Percentiles rank a stretch among this genome's conserved stretches.
phyloP scores from a whole-genome alignment of 257 asterid genomes.

The Misopates orontium region DNA sequence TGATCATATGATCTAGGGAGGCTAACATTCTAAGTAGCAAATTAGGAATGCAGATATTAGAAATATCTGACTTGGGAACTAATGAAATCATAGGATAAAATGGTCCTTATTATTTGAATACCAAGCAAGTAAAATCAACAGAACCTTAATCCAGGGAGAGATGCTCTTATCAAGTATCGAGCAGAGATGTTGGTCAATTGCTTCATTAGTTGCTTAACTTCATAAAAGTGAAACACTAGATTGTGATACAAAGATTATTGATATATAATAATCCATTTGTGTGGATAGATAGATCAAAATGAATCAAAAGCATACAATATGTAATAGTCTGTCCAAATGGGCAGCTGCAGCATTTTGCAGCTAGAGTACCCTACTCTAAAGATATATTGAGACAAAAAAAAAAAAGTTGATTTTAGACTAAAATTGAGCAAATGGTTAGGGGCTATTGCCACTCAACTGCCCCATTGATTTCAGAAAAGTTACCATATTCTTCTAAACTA shows the following conservation, averaged over 20 bases:
- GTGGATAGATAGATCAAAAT: not conserved
- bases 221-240: not conserved
- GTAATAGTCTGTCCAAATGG: not conserved
- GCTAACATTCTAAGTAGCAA: not conserved
- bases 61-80: not conserved
- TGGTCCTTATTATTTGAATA: not conserved
- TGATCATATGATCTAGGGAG: not conserved
- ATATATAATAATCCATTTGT: not conserved
- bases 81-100: not conserved
- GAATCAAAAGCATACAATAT: not conserved
- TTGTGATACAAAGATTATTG: not conserved
- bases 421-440: not conserved
- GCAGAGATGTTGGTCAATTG: not conserved
- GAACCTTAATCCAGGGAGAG: not conserved
- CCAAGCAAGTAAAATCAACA: not conserved
- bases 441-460: slow-evolving; percentile 6
- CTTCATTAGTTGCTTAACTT: slow-evolving; percentile 8
- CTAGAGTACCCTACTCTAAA: not conserved
- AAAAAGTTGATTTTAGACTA: not conserved
- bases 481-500: not conserved
- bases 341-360: slow-evolving; percentile 5
- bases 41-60: not conserved
- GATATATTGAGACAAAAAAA: not conserved
- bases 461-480: not conserved
- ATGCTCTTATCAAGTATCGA: not conserved